Conservation (phyloP, 306 rosid genomes). For the Castanea sativa region DNA sequence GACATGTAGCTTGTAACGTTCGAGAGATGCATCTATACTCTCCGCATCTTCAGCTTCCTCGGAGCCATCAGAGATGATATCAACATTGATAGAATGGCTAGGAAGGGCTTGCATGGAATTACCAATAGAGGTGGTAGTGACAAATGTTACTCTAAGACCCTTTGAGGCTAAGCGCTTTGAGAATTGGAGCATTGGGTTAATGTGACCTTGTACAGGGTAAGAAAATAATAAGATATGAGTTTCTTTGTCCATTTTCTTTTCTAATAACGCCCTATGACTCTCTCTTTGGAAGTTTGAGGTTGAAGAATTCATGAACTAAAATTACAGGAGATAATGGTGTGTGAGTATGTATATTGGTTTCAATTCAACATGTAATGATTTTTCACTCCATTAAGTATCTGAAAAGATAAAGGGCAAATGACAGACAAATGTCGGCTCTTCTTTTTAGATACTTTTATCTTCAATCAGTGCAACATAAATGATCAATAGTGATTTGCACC, state of each 20-base stretch:
- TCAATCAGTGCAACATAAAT: too few species aligned
- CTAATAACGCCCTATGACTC: too few species aligned
- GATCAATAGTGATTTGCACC: too few species aligned
- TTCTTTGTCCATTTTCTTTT: not conserved
- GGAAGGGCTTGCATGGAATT: not conserved
- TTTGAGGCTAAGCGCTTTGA: conserved; percentile 25
- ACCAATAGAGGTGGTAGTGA: conserved; percentile 2
- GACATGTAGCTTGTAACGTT: conserved; percentile 1
- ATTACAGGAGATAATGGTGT: too few species aligned
- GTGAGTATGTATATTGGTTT: too few species aligned
- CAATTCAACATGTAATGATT: too few species aligned
- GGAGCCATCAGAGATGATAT: conserved; percentile 24
- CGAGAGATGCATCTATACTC: not conserved
- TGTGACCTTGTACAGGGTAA: conserved; percentile 28
- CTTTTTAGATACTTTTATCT: too few species aligned
- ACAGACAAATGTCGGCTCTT: too few species aligned
- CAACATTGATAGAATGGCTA: not conserved
- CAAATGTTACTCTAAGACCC: conserved; percentile 21
- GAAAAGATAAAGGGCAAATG: too few species aligned
- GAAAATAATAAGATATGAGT: conserved; percentile 10
- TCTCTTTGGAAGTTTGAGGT: too few species aligned
- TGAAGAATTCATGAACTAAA: too few species aligned
- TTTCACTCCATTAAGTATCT: too few species aligned
- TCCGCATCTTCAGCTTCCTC: not conserved
- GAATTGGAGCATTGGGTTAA: conserved; percentile 32